These are phyloP conservation scores for Ilyonectria sp. DNA, from an alignment of 2,329 filamentous ascomycete genomes.

Conservation along the genomic window DNA sequence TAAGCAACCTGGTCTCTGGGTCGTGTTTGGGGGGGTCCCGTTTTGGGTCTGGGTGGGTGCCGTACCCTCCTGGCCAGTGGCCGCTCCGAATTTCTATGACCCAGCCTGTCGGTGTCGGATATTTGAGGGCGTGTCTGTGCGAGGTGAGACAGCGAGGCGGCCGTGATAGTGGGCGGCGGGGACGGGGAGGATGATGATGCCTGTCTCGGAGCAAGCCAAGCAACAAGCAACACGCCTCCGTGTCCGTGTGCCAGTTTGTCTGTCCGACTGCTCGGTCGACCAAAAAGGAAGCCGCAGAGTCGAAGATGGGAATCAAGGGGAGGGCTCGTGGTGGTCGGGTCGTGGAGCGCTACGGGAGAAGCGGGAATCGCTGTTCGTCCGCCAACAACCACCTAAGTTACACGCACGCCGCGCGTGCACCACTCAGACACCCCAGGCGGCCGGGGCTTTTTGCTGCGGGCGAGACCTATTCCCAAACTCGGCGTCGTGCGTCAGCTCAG, in stretches of 20 bases:
- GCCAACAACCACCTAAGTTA: neutral
- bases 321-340: no score
- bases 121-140: conserved; percentile 7
- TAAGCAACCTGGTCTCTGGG: conserved; percentile 22
- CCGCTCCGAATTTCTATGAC: conserved; percentile 4
- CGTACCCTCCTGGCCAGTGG: conserved; percentile 13
- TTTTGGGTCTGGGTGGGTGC: conserved; percentile 15
- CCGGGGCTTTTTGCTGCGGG: neutral
- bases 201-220: neutral
- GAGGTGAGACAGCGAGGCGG: neutral
- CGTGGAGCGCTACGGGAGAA: no score
- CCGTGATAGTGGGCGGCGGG: neutral
- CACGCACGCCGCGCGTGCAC: neutral
- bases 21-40: conserved; percentile 1
- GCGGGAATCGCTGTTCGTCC: no score
- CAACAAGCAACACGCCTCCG: neutral
- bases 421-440: neutral
- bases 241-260: neutral
- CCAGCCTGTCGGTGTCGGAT: conserved; percentile 29
- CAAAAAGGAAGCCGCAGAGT: neutral
- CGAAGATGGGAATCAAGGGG: no score
- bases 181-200: conserved; percentile 11
- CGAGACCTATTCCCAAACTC: conserved; percentile 8
- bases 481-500: conserved; percentile 27
- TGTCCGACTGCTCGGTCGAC: neutral